A percentile compares a stretch with the other conserved stretches of the same genome.
Conservation (phyloP, 768 basidiomycete genomes). For the Leccinellum albellum region DNA sequence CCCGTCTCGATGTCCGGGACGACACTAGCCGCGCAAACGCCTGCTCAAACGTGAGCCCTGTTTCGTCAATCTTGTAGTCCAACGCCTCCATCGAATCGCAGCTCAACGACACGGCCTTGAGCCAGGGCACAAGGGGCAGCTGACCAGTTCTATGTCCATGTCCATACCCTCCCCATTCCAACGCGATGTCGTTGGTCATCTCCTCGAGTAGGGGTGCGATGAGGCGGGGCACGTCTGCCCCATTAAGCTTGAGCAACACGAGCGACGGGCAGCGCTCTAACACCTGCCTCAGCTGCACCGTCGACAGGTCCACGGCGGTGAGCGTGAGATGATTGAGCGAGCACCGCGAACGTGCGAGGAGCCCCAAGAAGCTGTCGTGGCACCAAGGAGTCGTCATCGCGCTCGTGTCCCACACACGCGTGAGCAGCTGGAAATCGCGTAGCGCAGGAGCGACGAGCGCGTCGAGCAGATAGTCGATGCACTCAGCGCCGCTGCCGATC, state of each 20-base stretch:
- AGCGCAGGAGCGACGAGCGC: constrained; percentile 21
- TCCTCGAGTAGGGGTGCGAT: constrained; percentile 22
- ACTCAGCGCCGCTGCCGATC: constrained; percentile 28
- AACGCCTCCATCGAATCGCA: constrained; percentile 27
- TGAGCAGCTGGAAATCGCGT: constrained; percentile 31
- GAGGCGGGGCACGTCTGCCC: constrained; percentile 20
- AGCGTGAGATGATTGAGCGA: constrained; percentile 30
- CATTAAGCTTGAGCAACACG: constrained; percentile 28
- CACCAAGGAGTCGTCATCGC: constrained; percentile 27
- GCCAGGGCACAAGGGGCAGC: constrained; percentile 26
- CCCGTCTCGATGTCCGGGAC: constrained; percentile 26
- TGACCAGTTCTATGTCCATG: neutral
- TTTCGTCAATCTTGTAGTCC: constrained; percentile 18
- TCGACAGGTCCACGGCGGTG: constrained; percentile 24
- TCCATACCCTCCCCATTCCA: constrained; percentile 5
- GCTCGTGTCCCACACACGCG: constrained; percentile 33
- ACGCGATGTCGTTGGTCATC: constrained; percentile 20
- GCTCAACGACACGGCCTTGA: constrained; percentile 29
- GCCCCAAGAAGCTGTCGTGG: constrained; percentile 25
- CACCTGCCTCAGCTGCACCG: constrained; percentile 21
- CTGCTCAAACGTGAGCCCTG: constrained; percentile 27
- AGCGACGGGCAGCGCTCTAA: constrained; percentile 29
- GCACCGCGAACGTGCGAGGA: constrained; percentile 27
- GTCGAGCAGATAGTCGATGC: constrained; percentile 25
- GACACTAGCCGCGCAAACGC: constrained; percentile 21